A percentile compares a stretch with the other conserved stretches of the same genome.
phyloP scores from a whole-genome alignment of 164 flowering plant species.

The grape (Vitis vinifera) region ASM3070453v1 NC_081809.1:233001-233500 shows the following conservation, averaged over 20 bases:
- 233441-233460: slow-evolving; percentile 23
- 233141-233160: slow-evolving; percentile 30
- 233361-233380: too few species aligned
- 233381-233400: slow-evolving; percentile 9
- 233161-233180: slow-evolving; percentile 29
- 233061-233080: not conserved
- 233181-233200: slow-evolving; percentile 12
- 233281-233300: slow-evolving; percentile 3
- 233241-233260: too few species aligned
- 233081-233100: slow-evolving; percentile 29
- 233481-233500: slow-evolving; percentile 13
- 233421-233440: slow-evolving; percentile 43
- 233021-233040: not conserved
- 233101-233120: slow-evolving; percentile 41
- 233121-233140: slow-evolving; percentile 35
- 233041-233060: not conserved
- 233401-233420: slow-evolving; percentile 22
- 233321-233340: slow-evolving; percentile 32
- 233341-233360: slow-evolving; percentile 25
- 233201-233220: too few species aligned
- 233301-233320: slow-evolving; percentile 23
- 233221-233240: too few species aligned
- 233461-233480: slow-evolving; percentile 34
- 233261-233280: too few species aligned
- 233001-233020: slow-evolving; percentile 5